Evolutionary conservation across 108 stramenopile species (phyloP), one percentile per base, ranked within the genome.

Genomic region (Phaeodactylum tricornutum): DNA sequence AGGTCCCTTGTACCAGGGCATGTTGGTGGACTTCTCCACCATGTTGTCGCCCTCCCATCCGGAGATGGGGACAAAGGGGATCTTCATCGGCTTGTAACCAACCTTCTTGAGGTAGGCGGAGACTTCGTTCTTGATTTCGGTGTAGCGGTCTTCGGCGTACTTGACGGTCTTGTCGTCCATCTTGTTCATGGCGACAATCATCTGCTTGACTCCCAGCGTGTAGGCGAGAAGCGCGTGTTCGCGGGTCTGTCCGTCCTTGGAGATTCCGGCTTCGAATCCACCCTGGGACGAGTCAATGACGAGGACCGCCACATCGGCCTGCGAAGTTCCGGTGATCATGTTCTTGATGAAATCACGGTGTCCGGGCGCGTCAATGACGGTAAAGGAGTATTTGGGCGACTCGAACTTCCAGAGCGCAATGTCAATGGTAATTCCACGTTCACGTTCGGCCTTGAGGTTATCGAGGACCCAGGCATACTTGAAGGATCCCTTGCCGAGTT

Each of bases 391-490:
- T 48, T 92, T 88, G 47, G 84, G 67, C 41, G 93, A 74, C 66
- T 92, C 86, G 61, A 97, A 90, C 64, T 91, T 90, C 88, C 87
- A 86, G 45, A 84, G 72, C 43, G 91, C 77, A 64, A 92, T 85
- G 53, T 96, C 94, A 60, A 95, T 93, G 59, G 96, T 93, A 57
- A 92, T 92, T 15, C 90, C 92, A 40, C 89, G 87, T 68, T 93
- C 94, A 36, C 93, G 90, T 68, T 95, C 94, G 44, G 92, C 86
- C 71, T 89, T 93, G 59, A 92, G 75, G 50, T 87, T 89, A 72
- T 96, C 96, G 25, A 94, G 69, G 33, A 96, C 87, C 93, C 92
- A 96, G 17, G 96, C 93, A 60, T 90, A 93, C 67, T 93, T 94
- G 83, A 87, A 96, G 16, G 91, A 87, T 22, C 71, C 73, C 72